phyloP scores from a whole-genome alignment of 2,329 filamentous ascomycete genomes.

The Botrytis paeoniae region DNA sequence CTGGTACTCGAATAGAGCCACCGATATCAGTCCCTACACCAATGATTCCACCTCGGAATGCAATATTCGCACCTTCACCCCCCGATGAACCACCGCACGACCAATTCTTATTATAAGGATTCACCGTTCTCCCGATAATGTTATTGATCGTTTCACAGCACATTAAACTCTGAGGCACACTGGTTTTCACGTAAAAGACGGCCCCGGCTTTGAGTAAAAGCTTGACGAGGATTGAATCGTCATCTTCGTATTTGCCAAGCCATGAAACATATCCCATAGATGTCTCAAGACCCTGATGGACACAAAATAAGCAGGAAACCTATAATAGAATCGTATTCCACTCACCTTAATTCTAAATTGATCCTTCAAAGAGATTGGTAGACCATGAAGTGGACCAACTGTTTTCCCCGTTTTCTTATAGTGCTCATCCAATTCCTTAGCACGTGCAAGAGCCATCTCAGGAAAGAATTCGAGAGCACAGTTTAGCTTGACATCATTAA shows the following conservation, averaged over 20 bases:
- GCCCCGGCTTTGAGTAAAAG: conserved; percentile 42
- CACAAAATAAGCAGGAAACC: not conserved
- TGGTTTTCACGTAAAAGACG: conserved; percentile 43
- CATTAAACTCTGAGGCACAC: conserved; percentile 42
- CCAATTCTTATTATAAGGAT: conserved; percentile 35
- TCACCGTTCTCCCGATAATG: conserved; percentile 42
- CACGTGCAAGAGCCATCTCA: conserved; percentile 45
- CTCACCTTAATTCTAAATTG: conserved; percentile 56
- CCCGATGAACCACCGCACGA: conserved; percentile 36
- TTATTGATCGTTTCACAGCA: conserved; percentile 44
- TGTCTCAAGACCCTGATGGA: conserved; percentile 47
- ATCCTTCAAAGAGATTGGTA: conserved; percentile 59
- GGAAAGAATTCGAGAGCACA: conserved; percentile 49
- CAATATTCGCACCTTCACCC: conserved; percentile 38
- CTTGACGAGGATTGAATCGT: conserved; percentile 47
- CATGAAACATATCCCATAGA: conserved; percentile 62
- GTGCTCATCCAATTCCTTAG: conserved; percentile 46
- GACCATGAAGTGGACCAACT: conserved; percentile 60
- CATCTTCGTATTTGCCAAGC: conserved; percentile 31
- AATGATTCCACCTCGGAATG: conserved; percentile 34
- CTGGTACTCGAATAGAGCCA: conserved; percentile 38
- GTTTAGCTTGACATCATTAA: conserved; percentile 30
- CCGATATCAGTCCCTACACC: conserved; percentile 39
- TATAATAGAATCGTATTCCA: not conserved
- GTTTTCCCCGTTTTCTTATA: conserved; percentile 41